Conservation (phyloP, 352 stramenopile species). For the Phytophthora chlamydospora region DNA sequence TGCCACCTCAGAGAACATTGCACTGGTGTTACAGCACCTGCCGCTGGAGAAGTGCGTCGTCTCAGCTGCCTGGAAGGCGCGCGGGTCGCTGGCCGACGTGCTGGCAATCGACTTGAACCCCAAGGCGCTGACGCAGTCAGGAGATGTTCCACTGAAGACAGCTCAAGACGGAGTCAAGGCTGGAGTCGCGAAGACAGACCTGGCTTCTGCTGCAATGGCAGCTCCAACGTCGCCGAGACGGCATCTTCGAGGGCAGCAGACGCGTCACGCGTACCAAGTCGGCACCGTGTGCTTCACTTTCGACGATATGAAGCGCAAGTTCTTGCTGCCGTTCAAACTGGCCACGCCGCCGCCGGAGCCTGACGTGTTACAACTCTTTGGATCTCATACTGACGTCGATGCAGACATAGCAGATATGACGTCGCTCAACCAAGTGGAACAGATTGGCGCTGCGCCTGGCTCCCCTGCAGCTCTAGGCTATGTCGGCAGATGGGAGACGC, state of each 20-base stretch:
- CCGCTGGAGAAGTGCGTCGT: constrained; percentile 70
- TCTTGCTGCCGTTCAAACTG: constrained; percentile 70
- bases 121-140: constrained; percentile 15
- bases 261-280: constrained; percentile 41
- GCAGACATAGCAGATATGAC: constrained; percentile 15
- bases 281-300: constrained; percentile 67
- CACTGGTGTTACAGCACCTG: constrained; percentile 62
- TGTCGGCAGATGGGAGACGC: constrained; percentile 40
- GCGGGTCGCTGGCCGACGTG: constrained; percentile 56
- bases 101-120: constrained; percentile 64
- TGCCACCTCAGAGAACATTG: constrained; percentile 61
- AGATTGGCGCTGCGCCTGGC: background rate
- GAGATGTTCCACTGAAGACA: constrained; percentile 13
- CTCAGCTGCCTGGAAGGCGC: constrained; percentile 60
- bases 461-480: constrained; percentile 34
- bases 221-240: background rate
- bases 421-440: constrained; percentile 15
- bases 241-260: constrained; percentile 15
- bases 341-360: constrained; percentile 29
- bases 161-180: background rate
- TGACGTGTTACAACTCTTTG: constrained; percentile 58
- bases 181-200: background rate
- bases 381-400: constrained; percentile 31
- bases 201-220: background rate
- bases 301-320: constrained; percentile 77